These are phyloP conservation scores for Perkinsus marinus DNA, from an alignment of 169 alveolate species.

Conservation along the genomic window DNA sequence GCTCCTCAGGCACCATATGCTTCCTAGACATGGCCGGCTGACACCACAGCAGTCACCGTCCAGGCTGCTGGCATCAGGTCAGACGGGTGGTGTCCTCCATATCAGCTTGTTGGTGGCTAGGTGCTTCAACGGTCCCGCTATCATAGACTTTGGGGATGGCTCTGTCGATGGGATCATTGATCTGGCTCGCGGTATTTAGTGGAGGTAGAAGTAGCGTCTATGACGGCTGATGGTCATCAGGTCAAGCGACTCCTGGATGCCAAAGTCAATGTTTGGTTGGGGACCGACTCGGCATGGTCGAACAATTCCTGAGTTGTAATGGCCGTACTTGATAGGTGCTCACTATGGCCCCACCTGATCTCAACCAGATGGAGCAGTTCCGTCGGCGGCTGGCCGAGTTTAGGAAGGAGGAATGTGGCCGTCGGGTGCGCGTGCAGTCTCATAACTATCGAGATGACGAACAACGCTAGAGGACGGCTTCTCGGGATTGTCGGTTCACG, in stretches of 20 bases:
- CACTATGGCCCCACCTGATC: background rate
- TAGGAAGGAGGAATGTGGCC: background rate
- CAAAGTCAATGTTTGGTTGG: conserved; percentile 9
- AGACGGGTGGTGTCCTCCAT: background rate
- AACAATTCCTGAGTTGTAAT: background rate
- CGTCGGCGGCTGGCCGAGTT: background rate
- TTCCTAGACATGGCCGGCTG: background rate
- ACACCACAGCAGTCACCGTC: background rate
- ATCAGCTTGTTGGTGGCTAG: background rate
- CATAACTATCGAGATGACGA: background rate
- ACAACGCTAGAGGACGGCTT: background rate
- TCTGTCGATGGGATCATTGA: background rate
- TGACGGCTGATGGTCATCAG: background rate
- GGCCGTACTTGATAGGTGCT: background rate
- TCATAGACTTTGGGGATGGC: background rate
- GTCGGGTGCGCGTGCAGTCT: background rate
- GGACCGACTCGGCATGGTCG: conserved; percentile 11
- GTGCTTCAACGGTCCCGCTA: background rate
- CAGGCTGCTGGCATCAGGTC: background rate
- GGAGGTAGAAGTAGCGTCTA: background rate
- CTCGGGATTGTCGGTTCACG: background rate
- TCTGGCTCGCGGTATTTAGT: background rate
- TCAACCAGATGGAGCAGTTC: background rate
- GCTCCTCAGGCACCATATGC: background rate
- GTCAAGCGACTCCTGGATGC: background rate